Conservation (phyloP, 2,329 filamentous ascomycete species). For the Sphaerulina vaccinii region DNA sequence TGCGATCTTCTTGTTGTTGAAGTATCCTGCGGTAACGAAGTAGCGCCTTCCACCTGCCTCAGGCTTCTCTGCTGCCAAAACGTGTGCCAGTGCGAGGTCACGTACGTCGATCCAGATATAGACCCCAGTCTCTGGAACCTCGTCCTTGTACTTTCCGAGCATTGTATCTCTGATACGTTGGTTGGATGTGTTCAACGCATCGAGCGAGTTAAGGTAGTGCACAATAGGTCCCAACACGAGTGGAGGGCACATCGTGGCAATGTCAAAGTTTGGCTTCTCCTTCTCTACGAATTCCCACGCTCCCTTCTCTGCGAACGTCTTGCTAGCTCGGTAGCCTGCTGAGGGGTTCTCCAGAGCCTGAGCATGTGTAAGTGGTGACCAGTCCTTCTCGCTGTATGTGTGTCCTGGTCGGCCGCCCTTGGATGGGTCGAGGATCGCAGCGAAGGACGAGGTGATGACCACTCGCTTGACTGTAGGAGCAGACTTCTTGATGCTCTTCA, state of each 20-base stretch:
- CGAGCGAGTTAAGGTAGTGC: conserved; percentile 61
- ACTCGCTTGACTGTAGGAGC: conserved; percentile 70
- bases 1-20: conserved; percentile 59
- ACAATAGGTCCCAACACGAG: conserved; percentile 53
- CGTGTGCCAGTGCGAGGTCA: conserved; percentile 26
- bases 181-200: conserved; percentile 72
- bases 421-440: conserved; percentile 58
- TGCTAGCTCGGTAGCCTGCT: conserved; percentile 53
- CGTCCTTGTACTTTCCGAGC: conserved; percentile 59
- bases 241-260: conserved; percentile 52
- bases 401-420: conserved; percentile 52
- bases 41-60: conserved; percentile 58
- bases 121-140: conserved; percentile 53
- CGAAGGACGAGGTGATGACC: conserved; percentile 68
- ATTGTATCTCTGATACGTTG: conserved; percentile 61
- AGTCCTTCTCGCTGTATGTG: conserved; percentile 55
- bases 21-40: conserved; percentile 61
- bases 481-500: conserved; percentile 60
- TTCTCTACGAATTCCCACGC: conserved; percentile 55
- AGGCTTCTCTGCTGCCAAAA: conserved; percentile 47
- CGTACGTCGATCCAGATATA: conserved; percentile 32
- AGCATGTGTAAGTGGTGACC: conserved; percentile 57
- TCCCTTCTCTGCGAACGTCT: conserved; percentile 61
- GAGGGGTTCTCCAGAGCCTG: conserved; percentile 46
- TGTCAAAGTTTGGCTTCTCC: conserved; percentile 51